Conservation (phyloP, 768 basidiomycete genomes). For the Sporobolomyces roseus region DNA sequence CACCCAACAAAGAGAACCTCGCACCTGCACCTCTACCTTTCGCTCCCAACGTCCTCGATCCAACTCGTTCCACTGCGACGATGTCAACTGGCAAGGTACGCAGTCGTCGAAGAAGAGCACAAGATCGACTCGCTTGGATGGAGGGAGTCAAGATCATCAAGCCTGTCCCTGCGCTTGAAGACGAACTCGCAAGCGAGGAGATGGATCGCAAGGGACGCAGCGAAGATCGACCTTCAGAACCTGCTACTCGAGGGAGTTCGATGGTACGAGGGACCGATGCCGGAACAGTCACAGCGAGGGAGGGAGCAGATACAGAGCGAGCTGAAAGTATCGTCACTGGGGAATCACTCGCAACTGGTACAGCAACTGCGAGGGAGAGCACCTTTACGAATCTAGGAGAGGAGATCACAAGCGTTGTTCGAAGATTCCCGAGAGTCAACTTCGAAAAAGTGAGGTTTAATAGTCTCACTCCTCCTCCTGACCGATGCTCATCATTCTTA, state of each 20-base stretch:
- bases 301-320: slow-evolving; percentile 33
- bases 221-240: slow-evolving; percentile 24
- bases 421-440: slow-evolving; percentile 69
- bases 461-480: background rate
- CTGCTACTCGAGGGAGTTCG: slow-evolving; percentile 43
- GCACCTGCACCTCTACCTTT: background rate
- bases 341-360: slow-evolving; percentile 34
- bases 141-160: slow-evolving; percentile 42
- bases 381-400: slow-evolving; percentile 35
- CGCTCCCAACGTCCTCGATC: background rate
- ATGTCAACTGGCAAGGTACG: slow-evolving; percentile 34
- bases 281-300: slow-evolving; percentile 35
- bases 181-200: background rate
- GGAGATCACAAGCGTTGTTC: slow-evolving; percentile 56
- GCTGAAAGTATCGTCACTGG: slow-evolving; percentile 27
- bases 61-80: background rate
- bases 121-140: slow-evolving; percentile 44
- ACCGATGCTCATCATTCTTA: background rate
- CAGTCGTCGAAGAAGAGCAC: slow-evolving; percentile 26
- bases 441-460: slow-evolving; percentile 66
- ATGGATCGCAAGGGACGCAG: background rate
- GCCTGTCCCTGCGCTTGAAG: slow-evolving; percentile 13
- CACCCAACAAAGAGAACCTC: slow-evolving; percentile 13
- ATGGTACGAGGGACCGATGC: slow-evolving; percentile 28
- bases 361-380: slow-evolving; percentile 42